Base-by-base conservation (phyloP, 2,329 filamentous ascomycete species). In the Claviceps quebecensis region DNA sequence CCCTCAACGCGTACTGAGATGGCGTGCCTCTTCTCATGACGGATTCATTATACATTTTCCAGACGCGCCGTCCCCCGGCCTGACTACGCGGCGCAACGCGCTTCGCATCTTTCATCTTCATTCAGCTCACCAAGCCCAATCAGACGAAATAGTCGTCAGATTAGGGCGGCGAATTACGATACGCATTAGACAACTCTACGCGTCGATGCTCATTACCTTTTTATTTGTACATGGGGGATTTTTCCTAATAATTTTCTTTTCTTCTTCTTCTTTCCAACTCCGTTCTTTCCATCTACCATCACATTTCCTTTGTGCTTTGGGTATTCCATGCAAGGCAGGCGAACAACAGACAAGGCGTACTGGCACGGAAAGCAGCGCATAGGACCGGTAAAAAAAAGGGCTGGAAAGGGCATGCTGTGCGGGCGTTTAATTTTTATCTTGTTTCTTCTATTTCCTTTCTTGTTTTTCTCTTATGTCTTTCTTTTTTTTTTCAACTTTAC, bases 331-430 rank as follows among this genome's bases (percentile, higher is more conserved):
- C 23, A 38, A 39, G 49, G 41, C 37, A 22, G 38, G 52, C 38
- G 19, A 23, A 49, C 40, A 41, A 43, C 47, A 34, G 52, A 49
- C 52, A 49, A 34, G 52, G 52, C 52, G 49, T 44, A 48, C 43
- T 17, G 52, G 52, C 29, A 39, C 36, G 38, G 29, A 44, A 44
- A 34, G 19, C 26, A 23, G 41, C 37, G 11, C 19, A 23, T 7
- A 40, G 7, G 38, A n/a, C 16, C 16, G 14, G 17, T 16, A 16
- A 19, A 40, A 2, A 43, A 44, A 37, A 23, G 29, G 29, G 17
- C 39, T 22, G 48, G 48, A 16, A 40, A 17, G 38, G 38, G 8
- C 38, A 40, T 19, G 29, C 19, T 9, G 7, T 41, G 40, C 17
- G 14, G 13, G n/a, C 14, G 14, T 26, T 26, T 4, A 2, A n/a